These are phyloP conservation scores for Penicillium verhagenii DNA, from an alignment of 495 filamentous ascomycete genomes.

Conservation along the genomic window DNA sequence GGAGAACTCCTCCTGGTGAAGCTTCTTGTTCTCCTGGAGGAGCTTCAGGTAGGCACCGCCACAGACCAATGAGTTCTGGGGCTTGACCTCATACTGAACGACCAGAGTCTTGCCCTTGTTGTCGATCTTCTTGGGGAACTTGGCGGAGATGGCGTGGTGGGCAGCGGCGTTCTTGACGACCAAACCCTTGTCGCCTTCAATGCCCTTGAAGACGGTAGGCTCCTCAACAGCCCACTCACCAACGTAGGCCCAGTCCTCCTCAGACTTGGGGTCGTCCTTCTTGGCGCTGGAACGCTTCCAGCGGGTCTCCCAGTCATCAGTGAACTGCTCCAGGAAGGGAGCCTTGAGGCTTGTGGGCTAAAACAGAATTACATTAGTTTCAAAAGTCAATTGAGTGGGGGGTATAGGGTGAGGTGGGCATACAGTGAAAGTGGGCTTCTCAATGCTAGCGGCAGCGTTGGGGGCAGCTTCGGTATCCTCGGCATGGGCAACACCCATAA, in stretches of 20 bases:
- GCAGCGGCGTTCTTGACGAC: slow-evolving; percentile 96
- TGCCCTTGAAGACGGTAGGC: slow-evolving; percentile 87
- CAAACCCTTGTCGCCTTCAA: slow-evolving; percentile 93
- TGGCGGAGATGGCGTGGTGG: slow-evolving; percentile 99
- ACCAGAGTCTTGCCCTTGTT: slow-evolving; percentile 96
- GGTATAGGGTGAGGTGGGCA: slow-evolving; percentile 34
- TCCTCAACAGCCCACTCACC: slow-evolving; percentile 97
- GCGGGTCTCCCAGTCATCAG: slow-evolving; percentile 84
- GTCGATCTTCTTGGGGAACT: slow-evolving; percentile 94
- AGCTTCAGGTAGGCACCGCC: slow-evolving; percentile 99
- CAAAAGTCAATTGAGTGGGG: slow-evolving; percentile 5
- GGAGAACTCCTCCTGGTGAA: slow-evolving; percentile 96
- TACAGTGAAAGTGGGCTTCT: slow-evolving; percentile 87
- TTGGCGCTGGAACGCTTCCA: slow-evolving; percentile 96
- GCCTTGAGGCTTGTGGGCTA: slow-evolving; percentile 87
- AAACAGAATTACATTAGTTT: slow-evolving; percentile 17
- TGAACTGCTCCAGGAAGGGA: slow-evolving; percentile 98
- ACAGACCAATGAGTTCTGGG: slow-evolving; percentile 96
- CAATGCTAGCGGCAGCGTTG: slow-evolving; percentile 54
- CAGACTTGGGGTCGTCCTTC: slow-evolving; percentile 82
- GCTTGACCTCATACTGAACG: slow-evolving; percentile 99
- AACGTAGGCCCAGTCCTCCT: slow-evolving; percentile 97
- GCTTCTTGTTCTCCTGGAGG: slow-evolving; percentile 93
- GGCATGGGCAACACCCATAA: slow-evolving; percentile 70
- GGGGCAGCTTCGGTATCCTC: slow-evolving; percentile 64